Evolutionary conservation across 2,329 filamentous ascomycete species (phyloP), one percentile per base, ranked within the genome.

Genomic region (Pseudogymnoascus sp.): DNA sequence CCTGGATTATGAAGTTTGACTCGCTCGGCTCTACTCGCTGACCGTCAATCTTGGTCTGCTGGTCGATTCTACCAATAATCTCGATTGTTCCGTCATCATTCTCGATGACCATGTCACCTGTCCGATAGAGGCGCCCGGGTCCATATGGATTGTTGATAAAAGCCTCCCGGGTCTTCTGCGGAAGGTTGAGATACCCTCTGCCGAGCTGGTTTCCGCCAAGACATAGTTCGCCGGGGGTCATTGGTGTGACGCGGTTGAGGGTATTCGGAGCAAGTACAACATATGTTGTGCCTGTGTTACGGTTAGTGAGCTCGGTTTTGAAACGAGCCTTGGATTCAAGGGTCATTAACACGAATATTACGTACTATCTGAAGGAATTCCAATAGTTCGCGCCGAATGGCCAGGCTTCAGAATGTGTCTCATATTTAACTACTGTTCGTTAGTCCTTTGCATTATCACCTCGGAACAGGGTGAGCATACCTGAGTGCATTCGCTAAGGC

Each of bases 311-410:
- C 1, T 97, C 88, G 6, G 3, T 39, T n/a, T 28, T 9, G n/a
- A 50, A 28, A 87, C 91, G 0, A 88, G 86, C 0, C 91, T 91
- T 0, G 96, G 91, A 65, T 97, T 97, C 66, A 87, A 83, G 66
- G 96, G 96, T 64, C 91, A 89, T 25, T 80, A 81, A 0, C 92
- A 92, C 94, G 90, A 97, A 86, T 1, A 97, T 86, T 1, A 96
- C 71, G 70, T 97, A 60, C 39, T 50, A 30, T 43, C 58, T n/a
- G 39, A 41, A 61, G 37, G 58, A 58, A 62, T 28, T 30, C 47
- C 47, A 33, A 53, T 53, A 6, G 47, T 53, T 53, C 47, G 47
- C 33, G 47, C 28, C 9, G 47, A 53, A 14, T 53, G 28, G 6
- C 47, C 47, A 9, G 25, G 18, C 37, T 39, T 39, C 14, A 58